These are phyloP conservation scores for Penicillium sp. DNA, from an alignment of 2,329 filamentous ascomycete genomes.

Conservation along the genomic window DNA sequence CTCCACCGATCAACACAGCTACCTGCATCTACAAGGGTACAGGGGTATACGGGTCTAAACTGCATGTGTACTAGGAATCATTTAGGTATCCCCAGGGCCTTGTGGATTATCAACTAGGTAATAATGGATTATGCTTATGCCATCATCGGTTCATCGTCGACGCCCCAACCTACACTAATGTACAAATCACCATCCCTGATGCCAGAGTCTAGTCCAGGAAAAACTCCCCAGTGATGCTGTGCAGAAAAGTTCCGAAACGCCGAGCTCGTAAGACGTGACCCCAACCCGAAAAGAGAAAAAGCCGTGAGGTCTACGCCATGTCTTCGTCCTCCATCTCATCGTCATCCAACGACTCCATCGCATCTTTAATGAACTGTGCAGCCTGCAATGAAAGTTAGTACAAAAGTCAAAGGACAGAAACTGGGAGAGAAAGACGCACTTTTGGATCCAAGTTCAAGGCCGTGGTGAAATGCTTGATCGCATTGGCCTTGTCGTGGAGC, in stretches of 20 bases:
- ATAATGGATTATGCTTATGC: slow-evolving; percentile 16
- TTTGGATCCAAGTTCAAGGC: slow-evolving; percentile 95
- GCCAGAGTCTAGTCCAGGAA: slow-evolving; percentile 22
- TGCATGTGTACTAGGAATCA: neutral
- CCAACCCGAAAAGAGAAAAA: slow-evolving; percentile 11
- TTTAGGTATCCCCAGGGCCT: neutral
- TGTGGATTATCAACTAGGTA: slow-evolving; percentile 2
- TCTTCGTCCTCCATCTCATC: slow-evolving; percentile 58
- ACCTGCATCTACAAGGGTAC: too few species aligned
- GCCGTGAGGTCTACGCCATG: slow-evolving; percentile 37
- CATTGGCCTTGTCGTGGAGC: slow-evolving; percentile 58
- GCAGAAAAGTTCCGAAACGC: slow-evolving; percentile 19
- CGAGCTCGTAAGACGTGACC: slow-evolving; percentile 13
- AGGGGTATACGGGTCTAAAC: neutral
- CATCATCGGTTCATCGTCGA: slow-evolving; percentile 7
- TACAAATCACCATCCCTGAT: slow-evolving; percentile 32
- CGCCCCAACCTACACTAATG: slow-evolving; percentile 28
- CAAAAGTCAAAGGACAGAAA: neutral
- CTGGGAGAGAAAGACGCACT: slow-evolving; percentile 49
- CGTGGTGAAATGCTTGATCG: slow-evolving; percentile 91
- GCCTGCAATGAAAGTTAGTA: slow-evolving; percentile 53
- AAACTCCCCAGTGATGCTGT: slow-evolving; percentile 25
- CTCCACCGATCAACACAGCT: too few species aligned
- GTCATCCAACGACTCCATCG: slow-evolving; percentile 82
- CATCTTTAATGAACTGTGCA: slow-evolving; percentile 89